Evolutionary conservation across 192 early-diverging fungal species (phyloP).

Genomic region (Spizellomyces sp.): DNA sequence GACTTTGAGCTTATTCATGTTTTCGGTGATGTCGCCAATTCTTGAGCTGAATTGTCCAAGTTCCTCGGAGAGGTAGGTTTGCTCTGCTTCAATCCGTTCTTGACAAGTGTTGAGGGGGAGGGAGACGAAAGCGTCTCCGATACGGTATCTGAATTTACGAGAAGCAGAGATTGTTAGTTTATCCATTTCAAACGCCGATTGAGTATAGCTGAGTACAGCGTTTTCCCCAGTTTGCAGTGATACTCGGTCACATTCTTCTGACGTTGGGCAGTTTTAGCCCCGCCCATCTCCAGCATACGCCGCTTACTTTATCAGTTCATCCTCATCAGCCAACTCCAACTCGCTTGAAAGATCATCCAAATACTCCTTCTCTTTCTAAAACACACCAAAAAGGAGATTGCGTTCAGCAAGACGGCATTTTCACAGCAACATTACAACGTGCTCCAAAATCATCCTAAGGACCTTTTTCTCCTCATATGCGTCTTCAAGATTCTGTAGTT

Average conservation of each 20-base stretch:
- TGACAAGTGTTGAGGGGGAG: constrained; percentile 73
- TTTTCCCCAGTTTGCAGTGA: too few relatives aligned
- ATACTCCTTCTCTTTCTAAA: constrained; percentile 83
- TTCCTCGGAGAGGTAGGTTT: constrained; percentile 57
- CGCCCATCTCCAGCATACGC: neutral
- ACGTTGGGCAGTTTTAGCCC: too few relatives aligned
- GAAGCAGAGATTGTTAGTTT: neutral
- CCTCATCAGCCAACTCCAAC: constrained; percentile 91
- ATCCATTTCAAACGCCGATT: too few relatives aligned
- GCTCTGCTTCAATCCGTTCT: constrained; percentile 69
- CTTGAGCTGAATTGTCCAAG: constrained; percentile 66
- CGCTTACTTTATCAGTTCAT: constrained; percentile 74
- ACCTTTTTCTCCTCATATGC: constrained; percentile 82
- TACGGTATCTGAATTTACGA: constrained; percentile 60
- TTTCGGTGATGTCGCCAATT: constrained; percentile 55
- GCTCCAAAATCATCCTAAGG: neutral
- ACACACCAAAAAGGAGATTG: too few relatives aligned
- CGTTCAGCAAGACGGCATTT: too few relatives aligned
- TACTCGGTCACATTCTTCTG: too few relatives aligned
- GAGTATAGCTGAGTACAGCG: too few relatives aligned
- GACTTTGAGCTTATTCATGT: constrained; percentile 89
- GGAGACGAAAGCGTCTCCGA: constrained; percentile 87
- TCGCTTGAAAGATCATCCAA: constrained; percentile 92
- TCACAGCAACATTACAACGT: too few relatives aligned
- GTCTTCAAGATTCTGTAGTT: constrained; percentile 77